Base-by-base conservation (phyloP, 805 yeast species). In the Lipomyces chichibuensis region DNA sequence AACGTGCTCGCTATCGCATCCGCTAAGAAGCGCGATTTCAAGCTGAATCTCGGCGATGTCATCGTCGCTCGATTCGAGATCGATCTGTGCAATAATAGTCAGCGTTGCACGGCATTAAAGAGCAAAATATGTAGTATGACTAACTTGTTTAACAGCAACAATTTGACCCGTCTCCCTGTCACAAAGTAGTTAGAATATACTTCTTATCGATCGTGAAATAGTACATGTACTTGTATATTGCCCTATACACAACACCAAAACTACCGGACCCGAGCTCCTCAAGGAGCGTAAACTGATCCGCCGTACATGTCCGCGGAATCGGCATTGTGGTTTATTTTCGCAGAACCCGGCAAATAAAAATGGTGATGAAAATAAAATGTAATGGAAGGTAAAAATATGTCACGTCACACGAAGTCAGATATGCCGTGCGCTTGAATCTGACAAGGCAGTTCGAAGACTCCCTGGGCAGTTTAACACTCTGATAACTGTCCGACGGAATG, bases 231-330 rank as follows among this genome's bases (percentile, higher is more conserved):
- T 79, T 79, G 71, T 88, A 84, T 9, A 83, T 71, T 0, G 90
- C 95, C 52, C 85, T 78, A 76, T 86, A 90, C 1, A 90, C 95
- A 2, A 86, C 88, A 0, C 95, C 95, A 76, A 89, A 90, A 8
- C 91, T 90, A 1, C 95, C 95, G 64, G 88, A 79, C 3, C 95
- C 95, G 3, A 90, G 84, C 75, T 89, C 84, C 63, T 82, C 84
- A 39, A 74, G 75, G 13, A 85, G 75, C 58, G 78, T 79, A 72
- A 84, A 85, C 74, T 85, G 86, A 58, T 78, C 80, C 2, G 83
- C 82, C 5, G 74, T 27, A 57, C 33, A 32, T 25, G n/a, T 57
- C 35, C 59, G 59, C 3, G 67, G 62, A 14, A 54, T 56, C 23
- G 33, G 49, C 57, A 52, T 52, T 6, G 17, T 20, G n/a, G 4